Evolutionary conservation across 192 early-diverging fungal genomes (phyloP), one percentile per base, ranked within the genome.

Genomic region (Thamnidium elegans): DNA sequence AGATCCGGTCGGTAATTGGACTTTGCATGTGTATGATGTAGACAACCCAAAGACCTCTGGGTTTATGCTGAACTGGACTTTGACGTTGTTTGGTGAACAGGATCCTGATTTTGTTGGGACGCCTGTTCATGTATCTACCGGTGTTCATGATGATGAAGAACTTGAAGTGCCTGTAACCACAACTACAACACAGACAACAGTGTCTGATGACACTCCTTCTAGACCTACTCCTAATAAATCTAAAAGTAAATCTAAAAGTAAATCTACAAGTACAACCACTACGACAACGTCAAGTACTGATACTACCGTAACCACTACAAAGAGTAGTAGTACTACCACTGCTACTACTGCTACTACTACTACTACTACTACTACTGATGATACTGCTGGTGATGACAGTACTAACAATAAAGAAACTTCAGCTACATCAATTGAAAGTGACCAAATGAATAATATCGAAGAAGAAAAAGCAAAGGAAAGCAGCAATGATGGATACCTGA

Each of bases 1-100:
- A 65, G 71, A 86, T 31, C 90, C 92, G 14, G 68, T 87, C 1
- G 94, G 95, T 51, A 66, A 58, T 14, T 97, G 95, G 95, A 81
- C 80, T 10, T 72, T 91, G 67, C 74, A 77, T 8, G 84, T 92
- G 34, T 83, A 75, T 21, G 89, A 92, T 70, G 78, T 80, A 0
- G 62, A 61, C 15, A 72, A 84, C 66, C 71, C 80, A 11, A 64
- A 72, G 14, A 65, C 72, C 20, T 73, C 78, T 2, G 88, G 89
- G 11, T 73, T 55, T n/a, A 76, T 90, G 42, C 63, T 78, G n/a
- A 66, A 82, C 14, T 92, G 90, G 89, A 81, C 83, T 39, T 66
- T 90, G 54, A 80, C 79, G 5, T 51, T 88, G 7, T 85, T 58
- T 70, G 68, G 68, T 51, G 68, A 70, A 43, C 26, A 55, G 9